Evolutionary conservation across 2,329 filamentous ascomycete species (phyloP).

Genomic region (Plectosphaerella cucumerina): DNA sequence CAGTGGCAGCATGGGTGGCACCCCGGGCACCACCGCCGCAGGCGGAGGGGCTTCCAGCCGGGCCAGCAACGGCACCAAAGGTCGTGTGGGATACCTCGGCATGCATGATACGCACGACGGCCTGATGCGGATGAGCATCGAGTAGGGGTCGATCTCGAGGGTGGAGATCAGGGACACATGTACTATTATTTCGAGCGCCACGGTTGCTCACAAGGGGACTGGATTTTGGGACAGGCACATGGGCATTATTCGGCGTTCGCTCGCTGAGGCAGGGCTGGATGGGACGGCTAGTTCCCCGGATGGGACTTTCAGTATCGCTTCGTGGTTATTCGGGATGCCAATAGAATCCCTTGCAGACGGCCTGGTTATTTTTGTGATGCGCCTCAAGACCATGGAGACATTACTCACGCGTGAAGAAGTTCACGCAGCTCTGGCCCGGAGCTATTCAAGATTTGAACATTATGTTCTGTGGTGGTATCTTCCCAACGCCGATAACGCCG

Average conservation of each 20-base stretch:
- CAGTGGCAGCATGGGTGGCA: slow-evolving; percentile 27
- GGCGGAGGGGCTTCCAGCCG: slow-evolving; percentile 37
- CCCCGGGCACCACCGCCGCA: slow-evolving; percentile 19
- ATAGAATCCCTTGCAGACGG: too few species aligned
- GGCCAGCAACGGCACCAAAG: slow-evolving; percentile 40
- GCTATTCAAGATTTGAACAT: not conserved
- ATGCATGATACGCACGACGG: slow-evolving; percentile 96
- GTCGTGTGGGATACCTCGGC: slow-evolving; percentile 75
- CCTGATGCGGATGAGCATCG: slow-evolving; percentile 95
- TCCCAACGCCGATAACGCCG: slow-evolving; percentile 3
- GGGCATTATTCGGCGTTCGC: too few species aligned
- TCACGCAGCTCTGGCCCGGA: too few species aligned
- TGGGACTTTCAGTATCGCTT: not conserved
- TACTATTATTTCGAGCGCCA: not conserved
- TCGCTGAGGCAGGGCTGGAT: too few species aligned
- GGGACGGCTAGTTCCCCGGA: not conserved
- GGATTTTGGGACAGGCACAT: too few species aligned
- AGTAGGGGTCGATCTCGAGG: too few species aligned
- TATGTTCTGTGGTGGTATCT: slow-evolving; percentile 11
- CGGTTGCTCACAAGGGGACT: not conserved
- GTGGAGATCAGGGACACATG: too few species aligned
- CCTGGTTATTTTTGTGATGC: too few species aligned
- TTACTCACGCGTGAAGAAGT: not conserved
- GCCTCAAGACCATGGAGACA: too few species aligned
- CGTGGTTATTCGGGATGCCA: too few species aligned